Evolutionary conservation across 768 basidiomycete species (phyloP), one percentile per base, ranked within the genome.

Genomic region (Coprinopsis cinerea): DNA sequence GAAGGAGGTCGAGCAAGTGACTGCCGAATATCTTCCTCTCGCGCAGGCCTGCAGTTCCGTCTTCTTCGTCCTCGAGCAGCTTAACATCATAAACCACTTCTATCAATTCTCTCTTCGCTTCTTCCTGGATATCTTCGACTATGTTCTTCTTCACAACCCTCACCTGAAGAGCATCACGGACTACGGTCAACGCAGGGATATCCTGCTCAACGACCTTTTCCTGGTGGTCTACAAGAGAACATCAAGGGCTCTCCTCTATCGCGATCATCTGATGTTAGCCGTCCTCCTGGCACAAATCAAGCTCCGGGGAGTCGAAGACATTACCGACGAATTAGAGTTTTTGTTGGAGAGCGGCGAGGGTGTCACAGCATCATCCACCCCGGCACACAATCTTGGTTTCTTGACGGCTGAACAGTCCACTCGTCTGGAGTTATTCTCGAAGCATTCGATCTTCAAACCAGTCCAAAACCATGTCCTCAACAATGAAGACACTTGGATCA

Each of bases 101-200:
- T 99, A 99, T 62, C 92, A 97, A 65, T 99, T 99, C 75, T 98
- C 96, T 1, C 77, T 99, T 40, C 85, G 77, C 24, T 97, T 95
- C 77, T 99, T 99, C 87, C 79, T 98, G 52, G 95, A 96, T 64
- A 95, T 97, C 61, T 99, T 99, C 69, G 92, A 98, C 69, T 91
- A 88, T 58, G 83, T 95, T 51, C 79, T 98, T 6, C 86, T 88
- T 56, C 85, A 88, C 58, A 97, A 98, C 62, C 93, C 94, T 10
- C 87, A 92, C 63, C 78, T 98, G 54, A 83, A 78, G 64, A 80
- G 78, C 52, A 75, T 94, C 50, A 74, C 82, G 20, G 92, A 96
- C 54, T 68, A 92, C 49, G 70, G 72, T 44, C 69, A 67, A 36
- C 84, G 96, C 10, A 81, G 91, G 28, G 78, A 85, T 40, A 87